Evolutionary conservation across 176 grass and related monocot species (phyloP).

Genomic region (Poa annua): DNA sequence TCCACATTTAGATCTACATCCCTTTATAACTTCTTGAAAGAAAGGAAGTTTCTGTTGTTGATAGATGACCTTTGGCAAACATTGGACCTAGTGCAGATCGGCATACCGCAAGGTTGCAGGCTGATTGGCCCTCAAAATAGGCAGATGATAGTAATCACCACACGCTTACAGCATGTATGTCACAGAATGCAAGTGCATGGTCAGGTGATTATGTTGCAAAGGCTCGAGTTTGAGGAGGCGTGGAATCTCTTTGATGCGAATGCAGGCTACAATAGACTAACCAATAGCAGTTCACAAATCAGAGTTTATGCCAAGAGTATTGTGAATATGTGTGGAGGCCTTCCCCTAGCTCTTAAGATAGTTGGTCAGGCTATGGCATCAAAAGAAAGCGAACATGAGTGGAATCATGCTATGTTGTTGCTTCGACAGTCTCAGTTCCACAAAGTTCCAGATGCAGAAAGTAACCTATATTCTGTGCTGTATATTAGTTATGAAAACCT

Average conservation of each 20-base stretch:
- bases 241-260: conserved; percentile 1
- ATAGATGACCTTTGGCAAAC: conserved; percentile 26
- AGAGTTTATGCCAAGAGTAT: background rate
- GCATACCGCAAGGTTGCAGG: background rate
- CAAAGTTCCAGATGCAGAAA: conserved; percentile 12
- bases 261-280: background rate
- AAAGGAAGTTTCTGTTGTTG: conserved; percentile 5
- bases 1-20: background rate
- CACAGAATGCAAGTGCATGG: background rate
- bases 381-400: background rate
- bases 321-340: conserved; percentile 10
- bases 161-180: background rate
- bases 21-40: conserved; percentile 1
- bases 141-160: background rate
- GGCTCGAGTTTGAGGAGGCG: background rate
- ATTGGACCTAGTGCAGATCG: background rate
- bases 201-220: background rate
- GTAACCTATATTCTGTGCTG: background rate
- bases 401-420: background rate
- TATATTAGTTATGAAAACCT: conserved; percentile 15
- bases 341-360: conserved; percentile 2
- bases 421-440: conserved; percentile 5
- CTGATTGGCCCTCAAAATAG: background rate
- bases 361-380: conserved; percentile 33
- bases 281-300: background rate